Evolutionary conservation across 345 rosid species (phyloP), one percentile per base, ranked within the genome.

Genomic region (Melaleuca alternifolia): DNA sequence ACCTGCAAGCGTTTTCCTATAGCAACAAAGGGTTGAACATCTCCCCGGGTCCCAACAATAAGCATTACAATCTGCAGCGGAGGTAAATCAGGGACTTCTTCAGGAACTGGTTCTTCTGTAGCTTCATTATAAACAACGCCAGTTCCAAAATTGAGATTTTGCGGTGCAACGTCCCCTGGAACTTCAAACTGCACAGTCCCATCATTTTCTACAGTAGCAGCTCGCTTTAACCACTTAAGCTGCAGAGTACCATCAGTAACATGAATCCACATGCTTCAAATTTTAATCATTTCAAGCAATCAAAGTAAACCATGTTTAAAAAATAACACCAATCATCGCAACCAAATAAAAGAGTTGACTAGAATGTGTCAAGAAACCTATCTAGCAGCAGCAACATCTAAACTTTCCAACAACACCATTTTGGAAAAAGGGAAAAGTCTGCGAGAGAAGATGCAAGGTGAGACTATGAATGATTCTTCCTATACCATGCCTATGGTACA

Each of bases 21-120:
- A 15, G 96, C 96, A 85, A 94, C 84, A 87, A 94, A 94, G 24
- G 96, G 96, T 44, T 94, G 96, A 65, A 94, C 96, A 89, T 94
- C 96, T 86, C 96, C 96, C 33, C 94, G 92, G 3, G 96, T 92
- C 84, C 95, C 95, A 82, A 93, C 95, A 75, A 93, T 93, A 87
- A 93, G 95, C 92, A 93, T 90, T 83, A 92, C 93, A 86, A 92
- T 94, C 85, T 93, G 92, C 50, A 93, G 86, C 10, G 94, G 93
- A 85, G 89, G 95, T 87, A 92, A 41, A 85, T 65, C 82, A 13
- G 50, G 85, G 77, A 89, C 61, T 18, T 84, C 89, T 59, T 79
- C 87, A 59, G 53, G 51, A 82, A 59, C 54, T 51, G 87, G 28
- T 88, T 92, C 92, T 84, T 89, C 88, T 82, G 71, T n/a, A 85